Conservation (phyloP, 768 basidiomycete species). For the Pluteus cervinus region DNA sequence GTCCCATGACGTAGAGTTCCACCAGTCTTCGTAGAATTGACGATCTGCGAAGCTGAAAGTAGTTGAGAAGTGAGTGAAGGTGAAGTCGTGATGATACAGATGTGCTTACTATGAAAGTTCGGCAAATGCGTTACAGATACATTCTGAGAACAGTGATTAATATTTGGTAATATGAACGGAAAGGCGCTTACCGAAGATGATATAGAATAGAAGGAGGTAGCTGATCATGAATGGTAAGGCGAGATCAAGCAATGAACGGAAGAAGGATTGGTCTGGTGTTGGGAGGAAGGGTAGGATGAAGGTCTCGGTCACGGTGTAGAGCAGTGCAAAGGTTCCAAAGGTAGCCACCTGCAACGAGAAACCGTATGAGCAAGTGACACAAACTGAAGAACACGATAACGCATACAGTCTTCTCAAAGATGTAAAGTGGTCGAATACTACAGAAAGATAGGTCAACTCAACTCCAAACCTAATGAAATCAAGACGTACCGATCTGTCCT, state of each 20-base stretch:
- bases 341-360: slow-evolving; percentile 68
- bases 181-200: slow-evolving; percentile 63
- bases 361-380: slow-evolving; percentile 24
- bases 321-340: slow-evolving; percentile 92
- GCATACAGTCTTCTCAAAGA: slow-evolving; percentile 67
- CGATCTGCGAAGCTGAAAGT: slow-evolving; percentile 83
- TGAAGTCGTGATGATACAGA: too few species aligned
- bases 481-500: slow-evolving; percentile 68
- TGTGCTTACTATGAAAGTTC: slow-evolving; percentile 75
- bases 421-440: slow-evolving; percentile 73
- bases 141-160: too few species aligned
- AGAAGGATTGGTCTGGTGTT: slow-evolving; percentile 61
- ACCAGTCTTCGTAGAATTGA: slow-evolving; percentile 98
- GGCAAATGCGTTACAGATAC: slow-evolving; percentile 94
- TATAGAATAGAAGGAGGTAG: slow-evolving; percentile 81
- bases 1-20: slow-evolving; percentile 97
- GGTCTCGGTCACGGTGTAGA: slow-evolving; percentile 89
- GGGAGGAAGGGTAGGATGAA: slow-evolving; percentile 87
- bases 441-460: not conserved
- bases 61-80: slow-evolving; percentile 7
- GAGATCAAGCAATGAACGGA: slow-evolving; percentile 75
- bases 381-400: slow-evolving; percentile 12
- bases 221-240: slow-evolving; percentile 92
- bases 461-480: not conserved
- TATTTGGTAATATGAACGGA: too few species aligned